Percentiles rank a stretch among this genome's conserved stretches.
These are phyloP conservation scores for Yamadazyma dushanensis DNA, from an alignment of 1,139 yeast species.

Conservation along the genomic window DNA sequence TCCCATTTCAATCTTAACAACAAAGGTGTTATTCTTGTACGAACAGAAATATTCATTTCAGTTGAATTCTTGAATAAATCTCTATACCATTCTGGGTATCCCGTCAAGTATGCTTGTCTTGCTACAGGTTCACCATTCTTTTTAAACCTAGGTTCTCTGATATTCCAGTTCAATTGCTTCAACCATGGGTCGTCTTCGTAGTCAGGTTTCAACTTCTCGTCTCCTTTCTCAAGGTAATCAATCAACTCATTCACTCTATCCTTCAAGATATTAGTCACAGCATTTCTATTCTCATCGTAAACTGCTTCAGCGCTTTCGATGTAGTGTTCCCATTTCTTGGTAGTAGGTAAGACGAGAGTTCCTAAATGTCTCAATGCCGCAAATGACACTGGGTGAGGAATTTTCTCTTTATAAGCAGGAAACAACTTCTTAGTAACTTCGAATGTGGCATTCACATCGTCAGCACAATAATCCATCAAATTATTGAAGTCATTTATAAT, in stretches of 20 bases:
- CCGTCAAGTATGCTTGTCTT: slow-evolving; percentile 76
- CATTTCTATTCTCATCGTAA: slow-evolving; percentile 58
- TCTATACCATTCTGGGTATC: slow-evolving; percentile 93
- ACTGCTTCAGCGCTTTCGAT: slow-evolving; percentile 64
- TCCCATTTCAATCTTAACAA: slow-evolving; percentile 84
- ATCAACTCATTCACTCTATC: slow-evolving; percentile 64
- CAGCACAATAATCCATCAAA: slow-evolving; percentile 79
- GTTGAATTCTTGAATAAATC: slow-evolving; percentile 55
- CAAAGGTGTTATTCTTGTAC: slow-evolving; percentile 76
- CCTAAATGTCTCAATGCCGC: slow-evolving; percentile 82
- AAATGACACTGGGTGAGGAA: slow-evolving; percentile 95
- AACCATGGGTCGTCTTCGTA: slow-evolving; percentile 79
- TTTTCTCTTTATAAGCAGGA: slow-evolving; percentile 63
- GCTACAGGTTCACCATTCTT: slow-evolving; percentile 78
- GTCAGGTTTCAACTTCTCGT: slow-evolving; percentile 27
- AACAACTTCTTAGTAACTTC: slow-evolving; percentile 66
- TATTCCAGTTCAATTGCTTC: slow-evolving; percentile 83
- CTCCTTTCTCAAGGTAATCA: slow-evolving; percentile 26
- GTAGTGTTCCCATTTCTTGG: slow-evolving; percentile 71
- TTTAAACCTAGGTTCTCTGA: slow-evolving; percentile 58
- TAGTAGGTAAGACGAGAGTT: slow-evolving; percentile 78
- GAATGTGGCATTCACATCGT: slow-evolving; percentile 77
- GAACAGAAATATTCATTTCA: slow-evolving; percentile 60
- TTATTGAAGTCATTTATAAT: slow-evolving; percentile 58
- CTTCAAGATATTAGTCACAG: slow-evolving; percentile 59